Evolutionary conservation across 371 early-diverging fungal genomes (phyloP).

Genomic region (Mucor velutinosus): DNA sequence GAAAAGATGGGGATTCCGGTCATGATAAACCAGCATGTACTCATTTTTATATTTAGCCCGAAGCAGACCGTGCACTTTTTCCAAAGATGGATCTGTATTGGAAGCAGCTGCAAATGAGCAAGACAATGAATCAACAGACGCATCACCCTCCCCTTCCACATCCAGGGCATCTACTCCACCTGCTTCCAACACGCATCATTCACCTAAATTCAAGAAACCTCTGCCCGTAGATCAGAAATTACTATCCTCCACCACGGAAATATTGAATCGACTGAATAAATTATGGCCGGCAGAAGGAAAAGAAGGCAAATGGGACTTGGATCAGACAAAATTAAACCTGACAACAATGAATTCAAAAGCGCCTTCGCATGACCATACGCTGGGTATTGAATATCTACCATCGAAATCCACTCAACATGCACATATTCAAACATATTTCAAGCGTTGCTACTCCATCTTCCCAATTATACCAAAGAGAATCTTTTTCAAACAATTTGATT

Average conservation of each 20-base stretch:
- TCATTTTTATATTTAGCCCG: slow-evolving; percentile 17
- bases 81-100: slow-evolving; percentile 24
- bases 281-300: slow-evolving; percentile 26
- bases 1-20: background rate
- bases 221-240: background rate
- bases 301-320: slow-evolving; percentile 33
- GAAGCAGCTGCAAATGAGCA: slow-evolving; percentile 4
- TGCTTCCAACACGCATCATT: background rate
- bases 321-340: slow-evolving; percentile 4
- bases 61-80: slow-evolving; percentile 31
- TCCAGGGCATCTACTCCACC: slow-evolving; percentile 1
- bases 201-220: background rate
- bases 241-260: slow-evolving; percentile 2
- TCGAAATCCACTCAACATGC: slow-evolving; percentile 18
- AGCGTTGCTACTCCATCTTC: slow-evolving; percentile 26
- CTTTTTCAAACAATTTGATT: slow-evolving; percentile 33
- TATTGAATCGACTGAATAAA: slow-evolving; percentile 10
- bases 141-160: background rate
- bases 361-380: background rate
- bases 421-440: slow-evolving; percentile 27
- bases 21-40: background rate
- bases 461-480: slow-evolving; percentile 35
- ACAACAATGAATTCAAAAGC: background rate
- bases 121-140: background rate
- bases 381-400: slow-evolving; percentile 10